These are phyloP conservation scores for Phytophthora agathidicida DNA, from an alignment of 352 stramenopile genomes.

Conservation along the genomic window DNA sequence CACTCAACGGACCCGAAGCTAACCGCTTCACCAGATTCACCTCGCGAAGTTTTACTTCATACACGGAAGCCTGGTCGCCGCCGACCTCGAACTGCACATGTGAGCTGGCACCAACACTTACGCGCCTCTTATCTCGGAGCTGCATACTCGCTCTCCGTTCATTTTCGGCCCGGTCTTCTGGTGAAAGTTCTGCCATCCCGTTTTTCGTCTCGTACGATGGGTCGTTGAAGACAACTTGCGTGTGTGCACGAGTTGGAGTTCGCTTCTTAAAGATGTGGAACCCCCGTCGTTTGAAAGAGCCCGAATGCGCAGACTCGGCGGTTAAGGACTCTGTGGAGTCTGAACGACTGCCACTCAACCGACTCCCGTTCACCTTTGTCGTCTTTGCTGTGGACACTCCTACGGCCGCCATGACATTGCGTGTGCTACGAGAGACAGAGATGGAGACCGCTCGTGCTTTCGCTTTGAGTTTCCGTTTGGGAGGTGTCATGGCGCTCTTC, in stretches of 20 bases:
- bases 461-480: constrained; percentile 2
- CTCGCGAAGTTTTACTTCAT: constrained; percentile 82
- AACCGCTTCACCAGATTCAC: constrained; percentile 77
- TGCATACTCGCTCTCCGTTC: constrained; percentile 65
- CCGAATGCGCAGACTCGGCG: neutral
- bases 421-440: constrained; percentile 17
- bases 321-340: constrained; percentile 16
- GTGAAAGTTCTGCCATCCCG: constrained; percentile 57
- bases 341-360: constrained; percentile 19
- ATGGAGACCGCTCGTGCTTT: constrained; percentile 23
- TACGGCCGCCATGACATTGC: constrained; percentile 15
- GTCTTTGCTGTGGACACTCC: neutral
- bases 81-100: constrained; percentile 72
- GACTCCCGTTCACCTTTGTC: constrained; percentile 10
- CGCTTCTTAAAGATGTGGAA: constrained; percentile 36
- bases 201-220: constrained; percentile 64
- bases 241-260: constrained; percentile 19
- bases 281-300: constrained; percentile 10
- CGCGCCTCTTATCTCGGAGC: constrained; percentile 56
- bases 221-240: constrained; percentile 56
- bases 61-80: constrained; percentile 76
- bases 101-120: constrained; percentile 67
- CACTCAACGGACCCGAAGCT: constrained; percentile 69
- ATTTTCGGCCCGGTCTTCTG: constrained; percentile 61
- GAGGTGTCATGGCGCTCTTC: constrained; percentile 22